Conservation (phyloP, 495 filamentous ascomycete genomes). For the Thermothielavioides terrestris region DNA sequence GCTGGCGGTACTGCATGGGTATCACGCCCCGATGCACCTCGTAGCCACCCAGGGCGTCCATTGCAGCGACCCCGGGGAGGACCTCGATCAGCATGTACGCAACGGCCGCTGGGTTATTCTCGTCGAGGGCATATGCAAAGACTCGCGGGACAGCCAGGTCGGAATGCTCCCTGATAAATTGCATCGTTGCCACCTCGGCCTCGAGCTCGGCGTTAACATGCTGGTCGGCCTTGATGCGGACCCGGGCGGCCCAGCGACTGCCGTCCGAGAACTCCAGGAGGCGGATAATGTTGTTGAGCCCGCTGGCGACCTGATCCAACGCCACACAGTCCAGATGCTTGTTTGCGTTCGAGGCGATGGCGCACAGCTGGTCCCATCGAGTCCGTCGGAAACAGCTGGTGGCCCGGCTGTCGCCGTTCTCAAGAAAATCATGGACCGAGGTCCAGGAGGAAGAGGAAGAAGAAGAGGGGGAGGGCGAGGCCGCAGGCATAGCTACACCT, state of each 20-base stretch:
- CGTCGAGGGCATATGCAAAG: slow-evolving; percentile 8
- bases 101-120: slow-evolving; percentile 5
- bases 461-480: no score
- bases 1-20: not conserved
- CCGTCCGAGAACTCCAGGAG: not conserved
- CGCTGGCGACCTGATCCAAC: not conserved
- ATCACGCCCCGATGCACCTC: slow-evolving; percentile 7
- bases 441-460: not conserved
- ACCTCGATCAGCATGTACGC: slow-evolving; percentile 20
- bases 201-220: not conserved
- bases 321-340: not conserved
- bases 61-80: slow-evolving; percentile 13
- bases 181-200: not conserved
- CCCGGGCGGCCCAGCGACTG: not conserved
- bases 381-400: not conserved
- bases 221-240: not conserved
- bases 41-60: slow-evolving; percentile 13
- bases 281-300: slow-evolving; percentile 1
- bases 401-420: not conserved
- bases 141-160: slow-evolving; percentile 12
- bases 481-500: not conserved
- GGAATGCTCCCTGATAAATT: not conserved
- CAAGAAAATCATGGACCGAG: not conserved
- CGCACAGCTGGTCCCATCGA: not conserved
- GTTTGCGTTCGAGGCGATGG: not conserved